A percentile compares a stretch with the other conserved stretches of the same genome.
Evolutionary conservation across 805 yeast species (phyloP).

Genomic region (Torulaspora indica): DNA sequence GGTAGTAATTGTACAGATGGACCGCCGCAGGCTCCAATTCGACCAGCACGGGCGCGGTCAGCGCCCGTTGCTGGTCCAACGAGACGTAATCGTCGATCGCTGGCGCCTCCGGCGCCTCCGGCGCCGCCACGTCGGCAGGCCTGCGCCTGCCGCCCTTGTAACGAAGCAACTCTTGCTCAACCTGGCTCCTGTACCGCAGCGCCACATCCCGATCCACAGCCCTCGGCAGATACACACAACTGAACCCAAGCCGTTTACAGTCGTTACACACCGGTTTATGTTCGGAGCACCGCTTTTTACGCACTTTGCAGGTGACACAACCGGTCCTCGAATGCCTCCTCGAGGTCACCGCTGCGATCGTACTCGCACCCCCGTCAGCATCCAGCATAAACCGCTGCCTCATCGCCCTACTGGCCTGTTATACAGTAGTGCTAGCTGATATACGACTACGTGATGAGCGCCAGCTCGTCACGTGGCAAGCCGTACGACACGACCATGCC

Average conservation of each 20-base stretch:
- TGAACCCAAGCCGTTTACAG: conserved; percentile 57
- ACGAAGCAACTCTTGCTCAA: conserved; percentile 23
- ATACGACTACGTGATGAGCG: no score
- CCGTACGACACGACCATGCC: no score
- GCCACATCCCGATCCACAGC: conserved; percentile 29
- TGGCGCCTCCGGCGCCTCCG: not conserved
- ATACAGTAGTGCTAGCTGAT: not conserved
- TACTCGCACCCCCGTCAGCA: not conserved
- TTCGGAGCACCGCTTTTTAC: conserved; percentile 76
- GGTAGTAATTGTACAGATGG: conserved; percentile 47
- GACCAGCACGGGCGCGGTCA: conserved; percentile 21
- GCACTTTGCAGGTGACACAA: conserved; percentile 61
- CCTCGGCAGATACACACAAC: conserved; percentile 66
- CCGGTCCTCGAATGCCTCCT: conserved; percentile 47
- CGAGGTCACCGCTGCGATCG: not conserved
- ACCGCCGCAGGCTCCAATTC: conserved; percentile 42
- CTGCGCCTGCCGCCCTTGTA: conserved; percentile 24
- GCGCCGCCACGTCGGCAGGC: conserved; percentile 6
- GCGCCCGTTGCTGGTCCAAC: conserved; percentile 10
- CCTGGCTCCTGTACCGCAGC: conserved; percentile 21
- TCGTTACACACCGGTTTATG: conserved; percentile 63
- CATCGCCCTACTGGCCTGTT: not conserved
- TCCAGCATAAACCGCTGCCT: not conserved
- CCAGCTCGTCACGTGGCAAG: no score
- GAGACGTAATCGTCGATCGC: conserved; percentile 14